Evolutionary conservation across 2,329 filamentous ascomycete genomes (phyloP), one percentile per base, ranked within the genome.

Genomic region (Alternaria sp.): DNA sequence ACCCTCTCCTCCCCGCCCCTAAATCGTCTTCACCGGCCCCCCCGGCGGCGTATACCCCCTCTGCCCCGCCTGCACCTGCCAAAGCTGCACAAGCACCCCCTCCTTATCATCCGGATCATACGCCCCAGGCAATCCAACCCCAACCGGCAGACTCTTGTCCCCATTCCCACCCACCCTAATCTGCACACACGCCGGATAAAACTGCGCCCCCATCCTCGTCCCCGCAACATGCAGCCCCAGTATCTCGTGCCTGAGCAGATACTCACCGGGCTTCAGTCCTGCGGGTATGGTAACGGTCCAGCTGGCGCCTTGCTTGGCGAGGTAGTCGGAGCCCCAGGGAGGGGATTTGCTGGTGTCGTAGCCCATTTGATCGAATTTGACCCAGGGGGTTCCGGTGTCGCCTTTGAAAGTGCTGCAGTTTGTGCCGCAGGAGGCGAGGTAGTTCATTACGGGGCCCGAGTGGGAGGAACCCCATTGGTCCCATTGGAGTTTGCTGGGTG

Each of bases 301-400:
- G 52, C 74, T 73, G 47, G 76, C 72, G n/a, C 74, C 74, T n/a
- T 79, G 71, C 36, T 73, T 73, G 15, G 74, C 74, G 1, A 81
- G 72, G 8, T 74, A 70, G 51, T 80, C 74, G 6, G 78, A 79
- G 9, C 75, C 79, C 79, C 79, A 81, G 0, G 75, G 69, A 10
- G 76, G 73, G 4, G 66, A 59, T 8, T 74, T 64, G 49, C 76
- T 76, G 11, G 56, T 64, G 32, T 71, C 67, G 68, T 79, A 80
- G 4, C 68, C 71, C 40, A 78, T 71, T 49, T 80, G 76, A 11
- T 80, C 76, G 47, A 81, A 80, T 67, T 81, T 81, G 32, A 36
- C 32, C 79, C 79, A 81, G 11, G 77, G 71, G 8, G 69, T 70
- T 49, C 76, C 77, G 1, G 69, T 71, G 63, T 76, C 71, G 25